Base-by-base conservation (phyloP, 2,329 filamentous ascomycete species). In the Elsinoe ampelina region DNA sequence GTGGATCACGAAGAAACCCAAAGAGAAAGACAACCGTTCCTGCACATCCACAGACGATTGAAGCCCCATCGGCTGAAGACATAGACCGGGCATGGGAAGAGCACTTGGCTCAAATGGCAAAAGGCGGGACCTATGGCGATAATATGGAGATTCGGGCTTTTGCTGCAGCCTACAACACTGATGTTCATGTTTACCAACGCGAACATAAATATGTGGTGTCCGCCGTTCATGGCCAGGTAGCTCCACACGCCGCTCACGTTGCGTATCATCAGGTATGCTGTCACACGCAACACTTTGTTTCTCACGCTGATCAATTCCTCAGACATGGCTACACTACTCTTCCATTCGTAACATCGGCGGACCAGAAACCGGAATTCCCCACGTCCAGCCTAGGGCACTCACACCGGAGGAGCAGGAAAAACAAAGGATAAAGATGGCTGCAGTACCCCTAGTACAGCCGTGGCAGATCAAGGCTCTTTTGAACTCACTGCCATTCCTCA, bases 121-220 rank as follows among this genome's bases (percentile, higher is more conserved):
- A 78, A 63, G 74, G 76, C 30, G 80, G 80, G 54, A 79, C 79
- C 38, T 87, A 80, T 70, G 84, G 82, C 22, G 83, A 84, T 65
- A 83, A 86, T 58, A 77, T 84, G 71, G 83, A 86, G 69, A 78
- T 88, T 43, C 76, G 77, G 32, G 84, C 84, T 5, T 87, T 87
- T 68, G 79, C 80, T 26, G 77, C 80, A 57, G 79, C 78, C 19
- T 85, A 78, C 66, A 74, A 78, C 52, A 77, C 78, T 54, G 79
- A 86, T 66, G 80, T 87, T 56, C 78, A 78, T 62, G 80, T 86
- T 57, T 85, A 82, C 69, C 72, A 79, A 69, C 63, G 76, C 66
- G 75, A 79, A 64, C 75, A 74, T 63, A 72, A 73, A 38, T 79
- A 76, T 65, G 71, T 77, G 63, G 70, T 79, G 61, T 70, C 71